Evolutionary conservation across 169 alveolate species (phyloP).

Genomic region (Blepharisma undulans): DNA sequence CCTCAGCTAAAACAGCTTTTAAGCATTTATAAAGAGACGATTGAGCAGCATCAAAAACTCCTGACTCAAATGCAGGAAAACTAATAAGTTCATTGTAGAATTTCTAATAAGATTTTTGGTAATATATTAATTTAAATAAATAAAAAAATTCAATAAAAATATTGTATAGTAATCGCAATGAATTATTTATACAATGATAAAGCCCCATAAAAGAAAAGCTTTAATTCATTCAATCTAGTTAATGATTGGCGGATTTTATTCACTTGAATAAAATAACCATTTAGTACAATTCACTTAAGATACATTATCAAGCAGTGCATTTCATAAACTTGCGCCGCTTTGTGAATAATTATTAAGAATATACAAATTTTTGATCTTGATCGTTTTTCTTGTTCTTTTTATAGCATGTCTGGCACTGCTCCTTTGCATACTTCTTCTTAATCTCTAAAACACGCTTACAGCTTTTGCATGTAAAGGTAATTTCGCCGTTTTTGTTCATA

Average conservation of each 20-base stretch:
- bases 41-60: neutral
- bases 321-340: neutral
- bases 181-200: neutral
- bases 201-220: neutral
- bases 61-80: neutral
- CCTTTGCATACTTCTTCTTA: conserved; percentile 11
- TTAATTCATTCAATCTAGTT: neutral
- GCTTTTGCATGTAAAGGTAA: neutral
- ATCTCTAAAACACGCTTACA: neutral
- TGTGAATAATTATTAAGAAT: neutral
- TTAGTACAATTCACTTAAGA: neutral
- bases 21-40: neutral
- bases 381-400: neutral
- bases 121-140: no score
- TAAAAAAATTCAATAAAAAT: no score
- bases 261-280: neutral
- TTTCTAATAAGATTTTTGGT: neutral
- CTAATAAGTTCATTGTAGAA: neutral
- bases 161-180: no score
- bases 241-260: neutral
- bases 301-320: neutral
- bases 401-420: neutral
- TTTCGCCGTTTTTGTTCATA: neutral
- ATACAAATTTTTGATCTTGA: neutral
- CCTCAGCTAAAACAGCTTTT: neutral